Evolutionary conservation across 169 alveolate genomes (phyloP).

Genomic region (Plasmodium vinckei): DNA sequence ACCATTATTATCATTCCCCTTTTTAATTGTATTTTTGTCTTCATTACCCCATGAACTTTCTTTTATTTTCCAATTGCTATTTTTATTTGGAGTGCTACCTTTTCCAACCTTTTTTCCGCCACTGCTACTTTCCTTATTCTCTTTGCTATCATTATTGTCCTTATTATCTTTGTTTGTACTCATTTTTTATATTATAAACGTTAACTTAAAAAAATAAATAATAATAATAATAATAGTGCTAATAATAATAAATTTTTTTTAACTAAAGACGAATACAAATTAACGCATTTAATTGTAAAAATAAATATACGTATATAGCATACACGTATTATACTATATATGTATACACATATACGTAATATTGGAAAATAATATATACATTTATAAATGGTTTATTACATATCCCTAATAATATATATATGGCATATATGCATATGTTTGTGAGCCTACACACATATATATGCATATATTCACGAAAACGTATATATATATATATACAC

Average conservation of each 20-base stretch:
- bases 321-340: neutral
- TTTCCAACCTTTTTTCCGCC: conserved; percentile 3
- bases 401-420: too few species aligned
- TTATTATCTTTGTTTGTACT: conserved; percentile 11
- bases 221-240: neutral
- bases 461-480: neutral
- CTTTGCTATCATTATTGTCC: conserved; percentile 4
- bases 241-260: too few species aligned
- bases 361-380: neutral
- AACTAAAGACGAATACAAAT: too few species aligned
- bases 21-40: conserved; percentile 13
- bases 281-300: too few species aligned
- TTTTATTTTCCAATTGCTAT: conserved; percentile 17
- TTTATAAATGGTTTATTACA: neutral
- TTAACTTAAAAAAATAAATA: conserved; percentile 7
- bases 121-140: neutral
- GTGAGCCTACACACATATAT: neutral
- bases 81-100: conserved; percentile 1
- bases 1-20: neutral
- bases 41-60: conserved; percentile 26
- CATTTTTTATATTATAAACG: conserved; percentile 21
- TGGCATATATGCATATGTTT: neutral
- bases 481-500: conserved; percentile 1
- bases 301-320: neutral
- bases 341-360: neutral